phyloP scores from a whole-genome alignment of 495 filamentous ascomycete genomes.

The Tuber borchii region DNA sequence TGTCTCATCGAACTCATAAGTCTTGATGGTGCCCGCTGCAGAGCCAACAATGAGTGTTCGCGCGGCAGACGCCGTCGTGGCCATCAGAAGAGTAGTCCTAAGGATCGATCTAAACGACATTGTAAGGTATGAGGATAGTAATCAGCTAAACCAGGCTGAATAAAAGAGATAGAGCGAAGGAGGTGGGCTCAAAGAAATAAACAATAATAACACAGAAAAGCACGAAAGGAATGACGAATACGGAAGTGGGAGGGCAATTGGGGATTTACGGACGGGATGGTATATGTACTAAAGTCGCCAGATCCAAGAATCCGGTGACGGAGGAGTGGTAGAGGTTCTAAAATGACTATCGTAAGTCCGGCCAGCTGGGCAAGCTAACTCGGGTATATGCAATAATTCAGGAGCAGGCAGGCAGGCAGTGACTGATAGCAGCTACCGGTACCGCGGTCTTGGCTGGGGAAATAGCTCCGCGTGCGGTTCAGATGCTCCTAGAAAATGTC shows the following conservation, averaged over 20 bases:
- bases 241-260: not conserved
- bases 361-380: not conserved
- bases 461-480: not conserved
- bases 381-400: not conserved
- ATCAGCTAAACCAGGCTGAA: not conserved
- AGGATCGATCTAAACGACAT: slow-evolving; percentile 6
- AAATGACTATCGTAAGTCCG: not conserved
- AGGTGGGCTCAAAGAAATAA: not conserved
- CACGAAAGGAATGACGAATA: not conserved
- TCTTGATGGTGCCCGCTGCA: slow-evolving; percentile 18
- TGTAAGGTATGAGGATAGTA: slow-evolving; percentile 5
- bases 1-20: slow-evolving; percentile 18
- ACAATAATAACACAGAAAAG: not conserved
- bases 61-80: slow-evolving; percentile 14
- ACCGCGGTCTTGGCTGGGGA: not conserved
- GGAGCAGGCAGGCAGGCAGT: not conserved
- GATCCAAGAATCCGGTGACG: not conserved
- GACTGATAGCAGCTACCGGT: not conserved
- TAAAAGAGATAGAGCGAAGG: not conserved
- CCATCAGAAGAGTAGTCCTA: slow-evolving; percentile 11
- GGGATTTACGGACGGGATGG: not conserved
- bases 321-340: not conserved
- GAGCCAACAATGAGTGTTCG: slow-evolving; percentile 33
- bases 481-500: not conserved
- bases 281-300: not conserved